These are phyloP conservation scores for Fusarium sp. DNA, from an alignment of 2,329 filamentous ascomycete genomes.

Conservation along the genomic window DNA sequence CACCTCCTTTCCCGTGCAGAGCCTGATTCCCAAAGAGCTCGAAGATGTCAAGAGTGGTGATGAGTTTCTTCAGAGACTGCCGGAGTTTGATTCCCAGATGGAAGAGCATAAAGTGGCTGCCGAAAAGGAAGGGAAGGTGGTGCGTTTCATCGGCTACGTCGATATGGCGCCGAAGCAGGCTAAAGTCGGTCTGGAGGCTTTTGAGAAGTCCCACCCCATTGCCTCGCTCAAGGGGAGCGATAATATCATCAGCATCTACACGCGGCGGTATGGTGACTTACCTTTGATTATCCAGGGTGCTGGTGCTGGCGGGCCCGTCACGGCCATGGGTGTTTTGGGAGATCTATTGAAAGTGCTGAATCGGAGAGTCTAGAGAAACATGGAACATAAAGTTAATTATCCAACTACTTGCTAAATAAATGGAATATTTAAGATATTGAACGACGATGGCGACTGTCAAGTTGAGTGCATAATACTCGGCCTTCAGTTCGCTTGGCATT, in stretches of 20 bases:
- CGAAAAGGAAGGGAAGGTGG: slow-evolving; percentile 89
- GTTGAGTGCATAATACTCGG: too few relatives aligned
- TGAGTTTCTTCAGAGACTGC: slow-evolving; percentile 87
- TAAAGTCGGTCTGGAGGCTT: slow-evolving; percentile 93
- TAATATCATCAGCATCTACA: slow-evolving; percentile 99
- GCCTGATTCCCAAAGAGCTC: slow-evolving; percentile 89
- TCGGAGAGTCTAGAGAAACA: slow-evolving; percentile 68
- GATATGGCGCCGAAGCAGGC: slow-evolving; percentile 85
- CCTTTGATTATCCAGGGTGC: slow-evolving; percentile 96
- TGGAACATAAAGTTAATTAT: too few relatives aligned
- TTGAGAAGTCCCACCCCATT: slow-evolving; percentile 90
- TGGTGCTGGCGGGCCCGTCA: slow-evolving; percentile 94
- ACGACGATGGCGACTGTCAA: too few relatives aligned
- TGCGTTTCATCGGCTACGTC: slow-evolving; percentile 94
- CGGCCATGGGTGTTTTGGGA: slow-evolving; percentile 96
- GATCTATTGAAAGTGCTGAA: slow-evolving; percentile 92
- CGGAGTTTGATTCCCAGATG: slow-evolving; percentile 91
- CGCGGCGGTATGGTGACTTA: slow-evolving; percentile 91
- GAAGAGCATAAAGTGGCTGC: slow-evolving; percentile 89
- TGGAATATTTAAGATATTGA: too few relatives aligned
- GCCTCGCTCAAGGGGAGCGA: slow-evolving; percentile 96
- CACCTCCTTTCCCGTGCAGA: slow-evolving; percentile 93
- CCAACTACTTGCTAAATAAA: too few relatives aligned
- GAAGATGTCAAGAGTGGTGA: slow-evolving; percentile 83
- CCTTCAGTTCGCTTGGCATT: too few relatives aligned